Evolutionary conservation across 2,329 filamentous ascomycete genomes (phyloP).

Genomic region (Dothideomycetidae sp.): DNA sequence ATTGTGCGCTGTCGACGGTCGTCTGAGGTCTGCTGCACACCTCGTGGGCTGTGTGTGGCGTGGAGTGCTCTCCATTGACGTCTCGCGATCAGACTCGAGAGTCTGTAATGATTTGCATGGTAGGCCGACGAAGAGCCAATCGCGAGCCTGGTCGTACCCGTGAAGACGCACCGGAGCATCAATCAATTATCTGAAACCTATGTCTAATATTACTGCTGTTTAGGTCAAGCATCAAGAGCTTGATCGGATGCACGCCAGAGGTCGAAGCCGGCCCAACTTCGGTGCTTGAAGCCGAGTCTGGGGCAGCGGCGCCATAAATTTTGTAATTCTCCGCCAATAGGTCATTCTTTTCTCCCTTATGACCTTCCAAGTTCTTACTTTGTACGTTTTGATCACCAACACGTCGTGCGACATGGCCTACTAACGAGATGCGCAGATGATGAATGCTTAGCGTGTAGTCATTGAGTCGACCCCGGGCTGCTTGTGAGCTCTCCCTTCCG

Average conservation of each 20-base stretch:
- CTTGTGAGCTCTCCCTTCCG: constrained; percentile 68
- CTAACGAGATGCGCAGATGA: constrained; percentile 56
- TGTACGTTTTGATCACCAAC: constrained; percentile 44
- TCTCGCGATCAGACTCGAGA: not conserved
- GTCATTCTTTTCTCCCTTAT: constrained; percentile 39
- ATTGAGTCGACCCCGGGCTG: constrained; percentile 65
- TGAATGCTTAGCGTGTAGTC: constrained; percentile 97
- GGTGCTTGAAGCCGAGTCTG: no score
- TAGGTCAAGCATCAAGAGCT: not conserved
- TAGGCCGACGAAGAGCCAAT: not conserved
- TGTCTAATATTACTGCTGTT: not conserved
- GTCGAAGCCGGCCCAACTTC: not conserved
- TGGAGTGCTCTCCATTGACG: not conserved
- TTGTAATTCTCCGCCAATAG: not conserved
- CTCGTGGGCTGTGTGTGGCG: no score
- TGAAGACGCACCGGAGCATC: not conserved
- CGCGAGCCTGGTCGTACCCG: not conserved
- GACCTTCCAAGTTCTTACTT: constrained; percentile 99
- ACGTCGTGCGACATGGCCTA: constrained; percentile 19
- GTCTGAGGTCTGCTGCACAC: no score
- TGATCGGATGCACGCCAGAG: not conserved
- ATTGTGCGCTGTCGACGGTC: constrained; percentile 3
- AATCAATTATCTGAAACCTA: no score
- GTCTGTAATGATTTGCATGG: not conserved
- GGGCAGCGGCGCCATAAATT: no score